Percentiles rank a stretch among this genome's conserved stretches.
Evolutionary conservation across 2,329 filamentous ascomycete species (phyloP).

Genomic region (Aspergillus pseudoterreus): DNA sequence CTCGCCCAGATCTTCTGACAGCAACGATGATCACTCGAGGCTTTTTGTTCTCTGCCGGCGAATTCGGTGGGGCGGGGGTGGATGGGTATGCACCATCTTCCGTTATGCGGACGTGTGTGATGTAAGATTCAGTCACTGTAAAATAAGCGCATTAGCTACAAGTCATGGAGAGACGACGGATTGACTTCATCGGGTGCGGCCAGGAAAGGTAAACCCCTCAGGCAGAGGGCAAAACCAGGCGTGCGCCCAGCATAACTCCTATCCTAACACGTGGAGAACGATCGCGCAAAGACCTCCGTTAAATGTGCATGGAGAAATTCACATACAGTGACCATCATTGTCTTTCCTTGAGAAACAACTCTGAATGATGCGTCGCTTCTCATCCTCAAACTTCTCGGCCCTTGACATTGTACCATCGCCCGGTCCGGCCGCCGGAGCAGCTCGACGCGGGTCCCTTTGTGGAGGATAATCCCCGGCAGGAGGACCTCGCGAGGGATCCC

Average conservation of each 20-base stretch:
- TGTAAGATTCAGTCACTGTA: constrained; percentile 87
- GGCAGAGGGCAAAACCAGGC: too few species aligned
- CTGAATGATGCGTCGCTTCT: constrained; percentile 90
- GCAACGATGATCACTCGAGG: constrained; percentile 87
- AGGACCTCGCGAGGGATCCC: constrained; percentile 34
- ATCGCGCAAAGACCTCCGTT: constrained; percentile 9
- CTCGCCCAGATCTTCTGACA: constrained; percentile 84
- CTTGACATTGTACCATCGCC: constrained; percentile 35
- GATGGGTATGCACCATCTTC: constrained; percentile 84
- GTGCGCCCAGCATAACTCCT: background rate
- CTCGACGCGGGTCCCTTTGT: constrained; percentile 29
- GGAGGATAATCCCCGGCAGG: constrained; percentile 26
- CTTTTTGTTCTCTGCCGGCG: constrained; percentile 74
- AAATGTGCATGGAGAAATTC: constrained; percentile 11
- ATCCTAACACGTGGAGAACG: background rate
- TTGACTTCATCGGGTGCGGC: too few species aligned
- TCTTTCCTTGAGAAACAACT: constrained; percentile 93
- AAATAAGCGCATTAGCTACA: background rate
- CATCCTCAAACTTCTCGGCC: constrained; percentile 91
- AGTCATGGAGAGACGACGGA: background rate
- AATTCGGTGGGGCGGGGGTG: constrained; percentile 74
- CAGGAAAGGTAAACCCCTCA: too few species aligned
- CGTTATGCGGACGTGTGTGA: constrained; percentile 88
- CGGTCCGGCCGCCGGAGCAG: constrained; percentile 22
- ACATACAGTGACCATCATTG: constrained; percentile 76